Base-by-base conservation (phyloP, 768 basidiomycete genomes). In the Rhodotorula toruloides region DNA sequence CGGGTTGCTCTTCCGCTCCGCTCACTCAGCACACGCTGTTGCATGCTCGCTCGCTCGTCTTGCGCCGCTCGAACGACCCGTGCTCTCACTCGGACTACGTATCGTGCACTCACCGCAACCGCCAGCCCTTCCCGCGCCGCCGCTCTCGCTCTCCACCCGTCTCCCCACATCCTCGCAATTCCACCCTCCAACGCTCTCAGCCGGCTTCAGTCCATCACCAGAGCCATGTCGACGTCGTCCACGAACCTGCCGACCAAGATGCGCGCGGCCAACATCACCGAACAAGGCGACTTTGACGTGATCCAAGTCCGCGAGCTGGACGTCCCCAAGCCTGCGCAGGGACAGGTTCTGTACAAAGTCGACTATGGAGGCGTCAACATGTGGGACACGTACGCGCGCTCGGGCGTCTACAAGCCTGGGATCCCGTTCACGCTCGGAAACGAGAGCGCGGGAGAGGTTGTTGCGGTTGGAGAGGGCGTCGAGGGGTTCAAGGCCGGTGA, bases 361-460 rank as follows among this genome's bases (percentile, higher is more conserved):
- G 84, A 89, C 71, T 91, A 86, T 72, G 79, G 82, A 14, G 90
- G 89, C 12, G 83, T 94, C 73, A 96, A 96, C 80, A 79, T 72
- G 62, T 70, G n/a, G 29, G 58, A 31, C 88, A 89, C 84, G 49
- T 93, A 96, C 77, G 85, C 83, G 75, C 82, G 91, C 48, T 73
- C 76, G 12, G 81, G 81, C 7, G 68, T 81, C 84, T 86, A 78
- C 76, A 78, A 72, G 44, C 62, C 71, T 6, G 67, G 73, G n/a
- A 64, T 73, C 49, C 77, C 74, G 10, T 82, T 83, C 43, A 81
- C 83, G 19, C 78, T 92, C 29, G 92, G 93, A 7, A 83, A 83
- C 72, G 94, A 98, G 77, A 83, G 82, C 0, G 82, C 88, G 3
- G 96, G 96, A 0, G 83, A 81, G 10, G 82, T 98, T 61, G 82